These are phyloP conservation scores for Cyberlindnera euphorbiae DNA, from an alignment of 805 yeast species.

Conservation along the genomic window DNA sequence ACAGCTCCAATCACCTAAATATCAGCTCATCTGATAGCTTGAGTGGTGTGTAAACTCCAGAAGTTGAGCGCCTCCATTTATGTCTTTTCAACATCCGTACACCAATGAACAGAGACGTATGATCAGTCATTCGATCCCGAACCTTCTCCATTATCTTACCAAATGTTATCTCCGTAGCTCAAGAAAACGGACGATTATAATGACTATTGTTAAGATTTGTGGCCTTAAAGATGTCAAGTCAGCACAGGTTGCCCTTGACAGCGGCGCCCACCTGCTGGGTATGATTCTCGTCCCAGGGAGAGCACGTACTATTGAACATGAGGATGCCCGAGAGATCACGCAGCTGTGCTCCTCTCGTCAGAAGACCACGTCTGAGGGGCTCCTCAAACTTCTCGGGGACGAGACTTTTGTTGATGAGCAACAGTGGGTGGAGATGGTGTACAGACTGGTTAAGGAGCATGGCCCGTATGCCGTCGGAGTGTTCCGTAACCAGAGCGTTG, in stretches of 20 bases:
- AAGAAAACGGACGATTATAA: too few species aligned
- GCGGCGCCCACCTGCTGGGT: slow-evolving; percentile 78
- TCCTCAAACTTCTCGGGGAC: slow-evolving; percentile 2
- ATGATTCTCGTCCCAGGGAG: slow-evolving; percentile 83
- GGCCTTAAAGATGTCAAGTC: slow-evolving; percentile 69
- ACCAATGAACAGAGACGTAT: too few species aligned
- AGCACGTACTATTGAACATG: slow-evolving; percentile 57
- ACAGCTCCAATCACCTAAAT: neutral
- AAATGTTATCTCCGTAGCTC: too few species aligned
- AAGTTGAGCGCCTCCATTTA: too few species aligned
- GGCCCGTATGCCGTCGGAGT: slow-evolving; percentile 87
- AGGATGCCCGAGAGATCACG: slow-evolving; percentile 44
- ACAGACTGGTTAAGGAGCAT: slow-evolving; percentile 23
- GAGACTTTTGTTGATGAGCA: too few species aligned
- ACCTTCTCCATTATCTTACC: too few species aligned
- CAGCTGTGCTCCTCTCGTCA: slow-evolving; percentile 25
- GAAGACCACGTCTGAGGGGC: slow-evolving; percentile 2
- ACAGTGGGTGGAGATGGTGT: slow-evolving; percentile 12
- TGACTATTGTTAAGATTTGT: slow-evolving; percentile 71
- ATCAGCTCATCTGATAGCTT: too few species aligned
- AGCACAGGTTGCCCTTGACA: slow-evolving; percentile 62
- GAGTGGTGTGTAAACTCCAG: too few species aligned
- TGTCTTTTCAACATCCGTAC: too few species aligned
- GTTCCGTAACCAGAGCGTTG: slow-evolving; percentile 73
- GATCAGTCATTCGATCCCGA: too few species aligned